Evolutionary conservation across 352 stramenopile species (phyloP).

Genomic region (Albugo laibachii): DNA sequence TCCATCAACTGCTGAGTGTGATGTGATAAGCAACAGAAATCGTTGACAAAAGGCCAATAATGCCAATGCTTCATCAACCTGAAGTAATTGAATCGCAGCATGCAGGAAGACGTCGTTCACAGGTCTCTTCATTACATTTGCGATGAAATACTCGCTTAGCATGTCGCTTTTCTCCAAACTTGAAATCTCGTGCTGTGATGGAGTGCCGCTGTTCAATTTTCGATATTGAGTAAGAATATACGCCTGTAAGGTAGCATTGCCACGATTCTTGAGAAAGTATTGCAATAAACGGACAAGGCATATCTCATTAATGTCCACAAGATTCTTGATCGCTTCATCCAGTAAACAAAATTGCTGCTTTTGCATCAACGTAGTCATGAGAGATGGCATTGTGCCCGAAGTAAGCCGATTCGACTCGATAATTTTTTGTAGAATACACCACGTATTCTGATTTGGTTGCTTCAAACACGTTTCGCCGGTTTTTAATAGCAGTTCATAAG

Average conservation of each 20-base stretch:
- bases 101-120: slow-evolving; percentile 64
- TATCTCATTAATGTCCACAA: slow-evolving; percentile 62
- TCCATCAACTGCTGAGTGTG: slow-evolving; percentile 1
- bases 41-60: slow-evolving; percentile 54
- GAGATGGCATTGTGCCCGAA: slow-evolving; percentile 27
- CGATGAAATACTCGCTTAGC: slow-evolving; percentile 24
- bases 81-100: slow-evolving; percentile 42
- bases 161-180: neutral
- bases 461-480: neutral
- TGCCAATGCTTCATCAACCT: slow-evolving; percentile 43
- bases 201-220: neutral
- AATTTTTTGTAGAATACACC: slow-evolving; percentile 19
- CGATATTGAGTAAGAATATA: slow-evolving; percentile 8
- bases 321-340: slow-evolving; percentile 30
- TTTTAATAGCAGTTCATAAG: neutral
- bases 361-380: slow-evolving; percentile 43
- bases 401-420: slow-evolving; percentile 39
- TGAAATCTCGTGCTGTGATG: slow-evolving; percentile 1
- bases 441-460: neutral
- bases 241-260: slow-evolving; percentile 13
- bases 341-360: slow-evolving; percentile 45
- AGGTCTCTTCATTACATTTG: slow-evolving; percentile 31
- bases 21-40: slow-evolving; percentile 16
- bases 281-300: slow-evolving; percentile 45
- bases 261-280: slow-evolving; percentile 51